Evolutionary conservation across 2,329 filamentous ascomycete species (phyloP).

Genomic region (Paecilomyces niveus): DNA sequence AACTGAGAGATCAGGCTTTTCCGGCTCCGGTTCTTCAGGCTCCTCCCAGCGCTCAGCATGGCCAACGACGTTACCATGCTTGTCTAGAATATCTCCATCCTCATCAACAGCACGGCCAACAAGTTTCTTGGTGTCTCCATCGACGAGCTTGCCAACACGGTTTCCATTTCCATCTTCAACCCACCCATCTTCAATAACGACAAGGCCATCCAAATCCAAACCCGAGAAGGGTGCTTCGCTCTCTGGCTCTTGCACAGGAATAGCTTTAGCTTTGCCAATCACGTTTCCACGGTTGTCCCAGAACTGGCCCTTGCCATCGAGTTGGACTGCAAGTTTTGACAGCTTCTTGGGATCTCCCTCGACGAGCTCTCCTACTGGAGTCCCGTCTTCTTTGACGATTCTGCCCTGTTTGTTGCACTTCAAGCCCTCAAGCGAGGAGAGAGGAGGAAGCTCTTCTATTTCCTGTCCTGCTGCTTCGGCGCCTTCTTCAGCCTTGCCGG

Average conservation of each 20-base stretch:
- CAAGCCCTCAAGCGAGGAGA: slow-evolving; percentile 32
- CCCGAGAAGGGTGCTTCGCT: slow-evolving; percentile 39
- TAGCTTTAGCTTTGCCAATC: slow-evolving; percentile 51
- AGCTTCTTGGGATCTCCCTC: slow-evolving; percentile 61
- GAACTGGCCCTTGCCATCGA: slow-evolving; percentile 57
- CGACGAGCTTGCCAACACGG: slow-evolving; percentile 45
- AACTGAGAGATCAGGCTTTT: slow-evolving; percentile 45
- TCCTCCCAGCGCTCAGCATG: slow-evolving; percentile 48
- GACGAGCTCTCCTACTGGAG: slow-evolving; percentile 49
- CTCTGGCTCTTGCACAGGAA: slow-evolving; percentile 31
- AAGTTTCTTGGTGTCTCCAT: slow-evolving; percentile 54
- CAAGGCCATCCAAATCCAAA: slow-evolving; percentile 40
- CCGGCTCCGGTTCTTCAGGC: slow-evolving; percentile 42
- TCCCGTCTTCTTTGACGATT: slow-evolving; percentile 38
- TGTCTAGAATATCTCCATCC: slow-evolving; percentile 57
- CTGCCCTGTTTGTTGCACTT: slow-evolving; percentile 39
- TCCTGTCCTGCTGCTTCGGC: slow-evolving; percentile 18
- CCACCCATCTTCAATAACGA: slow-evolving; percentile 41
- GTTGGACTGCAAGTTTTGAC: slow-evolving; percentile 27
- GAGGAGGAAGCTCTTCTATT: slow-evolving; percentile 20
- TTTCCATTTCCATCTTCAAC: slow-evolving; percentile 43
- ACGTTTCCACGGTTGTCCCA: slow-evolving; percentile 58
- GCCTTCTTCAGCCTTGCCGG: slow-evolving; percentile 18
- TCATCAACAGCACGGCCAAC: slow-evolving; percentile 54
- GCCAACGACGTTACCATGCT: slow-evolving; percentile 55